phyloP scores from a whole-genome alignment of 805 yeast species.

The Saturnispora diversa region DNA sequence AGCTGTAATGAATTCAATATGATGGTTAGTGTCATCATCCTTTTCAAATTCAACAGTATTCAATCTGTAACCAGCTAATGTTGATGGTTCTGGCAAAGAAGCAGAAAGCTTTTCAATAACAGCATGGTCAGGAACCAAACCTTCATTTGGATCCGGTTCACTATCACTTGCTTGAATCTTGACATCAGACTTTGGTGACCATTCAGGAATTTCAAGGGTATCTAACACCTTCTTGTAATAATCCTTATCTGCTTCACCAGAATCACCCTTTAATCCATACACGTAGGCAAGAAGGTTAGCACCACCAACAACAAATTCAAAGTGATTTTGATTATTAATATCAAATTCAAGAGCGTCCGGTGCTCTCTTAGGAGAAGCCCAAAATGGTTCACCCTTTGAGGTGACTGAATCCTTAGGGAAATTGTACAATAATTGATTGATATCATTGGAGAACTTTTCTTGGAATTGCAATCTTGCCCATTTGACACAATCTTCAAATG shows the following conservation, averaged over 20 bases:
- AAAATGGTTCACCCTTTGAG: slow-evolving; percentile 84
- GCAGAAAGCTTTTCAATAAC: slow-evolving; percentile 63
- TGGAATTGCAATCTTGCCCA: slow-evolving; percentile 95
- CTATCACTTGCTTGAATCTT: slow-evolving; percentile 77
- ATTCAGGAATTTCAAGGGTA: slow-evolving; percentile 47
- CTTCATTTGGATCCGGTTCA: slow-evolving; percentile 81
- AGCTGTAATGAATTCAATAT: slow-evolving; percentile 90
- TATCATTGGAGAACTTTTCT: slow-evolving; percentile 74
- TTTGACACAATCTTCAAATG: slow-evolving; percentile 85
- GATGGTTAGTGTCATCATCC: slow-evolving; percentile 95
- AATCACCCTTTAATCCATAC: slow-evolving; percentile 79
- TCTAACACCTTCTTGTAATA: slow-evolving; percentile 48
- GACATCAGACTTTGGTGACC: slow-evolving; percentile 66
- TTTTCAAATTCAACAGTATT: slow-evolving; percentile 93
- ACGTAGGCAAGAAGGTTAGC: slow-evolving; percentile 88
- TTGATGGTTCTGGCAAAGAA: slow-evolving; percentile 78
- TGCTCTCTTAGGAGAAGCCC: slow-evolving; percentile 97
- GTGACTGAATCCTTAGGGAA: slow-evolving; percentile 94
- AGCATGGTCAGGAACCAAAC: slow-evolving; percentile 44
- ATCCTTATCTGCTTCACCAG: slow-evolving; percentile 39
- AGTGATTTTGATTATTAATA: slow-evolving; percentile 65
- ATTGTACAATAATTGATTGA: slow-evolving; percentile 81
- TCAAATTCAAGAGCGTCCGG: slow-evolving; percentile 82
- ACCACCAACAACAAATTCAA: slow-evolving; percentile 76
- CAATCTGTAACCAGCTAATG: slow-evolving; percentile 81